Base-by-base conservation (phyloP, 129 eudicot species). In the Calendula officinalis region DNA sequence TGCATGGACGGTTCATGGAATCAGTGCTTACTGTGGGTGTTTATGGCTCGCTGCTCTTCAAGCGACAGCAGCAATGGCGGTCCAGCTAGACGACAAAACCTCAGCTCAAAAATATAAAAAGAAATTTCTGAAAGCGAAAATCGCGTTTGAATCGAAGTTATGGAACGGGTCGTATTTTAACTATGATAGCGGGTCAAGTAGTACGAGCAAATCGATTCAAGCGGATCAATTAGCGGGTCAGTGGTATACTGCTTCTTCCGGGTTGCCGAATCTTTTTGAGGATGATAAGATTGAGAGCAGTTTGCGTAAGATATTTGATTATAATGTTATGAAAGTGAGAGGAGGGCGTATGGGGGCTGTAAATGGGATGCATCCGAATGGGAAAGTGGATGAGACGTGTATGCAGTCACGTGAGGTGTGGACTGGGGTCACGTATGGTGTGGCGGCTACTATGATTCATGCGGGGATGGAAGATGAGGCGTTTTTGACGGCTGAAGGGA, bases 261-360 rank as follows among this genome's bases (percentile, higher is more conserved):
- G 96, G 4, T 79, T 91, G 70, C 95, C 96, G n/a, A 80, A 87
- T 78, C 86, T 91, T 62, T 91, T 87, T 72, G 90, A 79, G 13
- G 86, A 79, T 40, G 30, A 5, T 53, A 91, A 84, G 84, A 91
- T 88, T 33, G 69, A 33, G 55, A 87, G 96, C 62, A 51, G 85
- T 6, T 73, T 91, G 5, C 91, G 83, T 59, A 91, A 91, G 59
- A 79, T 91, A 16, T 83, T 72, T 12, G 98, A 91, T 64, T 91
- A 80, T n/a, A 91, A 91, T 64, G 98, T 91, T 5, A 87, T 91
- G 98, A 91, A 85, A 77, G 78, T 91, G 8, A 67, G 67, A 69
- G 98, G 98, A 41, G 98, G 96, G 11, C 78, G 85, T 64, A 91
- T 91, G 96, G 98, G 98, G 66, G 98, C 98, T 48, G 98, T 88